These are phyloP conservation scores for Colletotrichum cereale DNA, from an alignment of 2,329 filamentous ascomycete species.

Conservation along the genomic window DNA sequence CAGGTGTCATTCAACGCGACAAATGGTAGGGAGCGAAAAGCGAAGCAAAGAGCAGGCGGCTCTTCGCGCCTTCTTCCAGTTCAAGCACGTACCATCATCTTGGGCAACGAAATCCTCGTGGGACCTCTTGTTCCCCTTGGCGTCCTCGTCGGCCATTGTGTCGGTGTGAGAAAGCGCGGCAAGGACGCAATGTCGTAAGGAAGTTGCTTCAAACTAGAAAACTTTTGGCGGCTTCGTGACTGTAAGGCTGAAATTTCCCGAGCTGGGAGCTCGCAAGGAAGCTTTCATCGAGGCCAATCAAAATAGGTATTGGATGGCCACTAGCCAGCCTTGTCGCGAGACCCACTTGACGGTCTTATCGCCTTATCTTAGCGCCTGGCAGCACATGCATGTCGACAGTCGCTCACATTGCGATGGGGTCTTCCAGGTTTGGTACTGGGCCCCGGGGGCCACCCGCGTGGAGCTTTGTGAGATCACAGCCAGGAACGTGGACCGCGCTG, in stretches of 20 bases:
- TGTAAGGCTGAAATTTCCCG: constrained; percentile 30
- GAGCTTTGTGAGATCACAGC: constrained; percentile 26
- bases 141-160: constrained; percentile 51
- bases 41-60: background rate
- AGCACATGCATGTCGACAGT: constrained; percentile 23
- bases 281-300: constrained; percentile 35
- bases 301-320: background rate
- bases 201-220: background rate
- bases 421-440: constrained; percentile 12
- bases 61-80: background rate
- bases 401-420: constrained; percentile 9
- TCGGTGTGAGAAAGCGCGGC: background rate
- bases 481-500: constrained; percentile 12
- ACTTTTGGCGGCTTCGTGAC: background rate
- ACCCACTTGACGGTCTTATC: constrained; percentile 10
- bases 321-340: constrained; percentile 27
- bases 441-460: background rate
- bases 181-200: background rate
- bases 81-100: constrained; percentile 55
- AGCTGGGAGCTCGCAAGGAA: constrained; percentile 11
- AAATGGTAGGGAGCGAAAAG: background rate
- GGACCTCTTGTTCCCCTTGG: constrained; percentile 64
- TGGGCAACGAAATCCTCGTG: constrained; percentile 67
- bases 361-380: constrained; percentile 15
- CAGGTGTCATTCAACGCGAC: background rate